phyloP scores from a whole-genome alignment of 495 filamentous ascomycete species.

The Evansstolkia leycettana region DNA sequence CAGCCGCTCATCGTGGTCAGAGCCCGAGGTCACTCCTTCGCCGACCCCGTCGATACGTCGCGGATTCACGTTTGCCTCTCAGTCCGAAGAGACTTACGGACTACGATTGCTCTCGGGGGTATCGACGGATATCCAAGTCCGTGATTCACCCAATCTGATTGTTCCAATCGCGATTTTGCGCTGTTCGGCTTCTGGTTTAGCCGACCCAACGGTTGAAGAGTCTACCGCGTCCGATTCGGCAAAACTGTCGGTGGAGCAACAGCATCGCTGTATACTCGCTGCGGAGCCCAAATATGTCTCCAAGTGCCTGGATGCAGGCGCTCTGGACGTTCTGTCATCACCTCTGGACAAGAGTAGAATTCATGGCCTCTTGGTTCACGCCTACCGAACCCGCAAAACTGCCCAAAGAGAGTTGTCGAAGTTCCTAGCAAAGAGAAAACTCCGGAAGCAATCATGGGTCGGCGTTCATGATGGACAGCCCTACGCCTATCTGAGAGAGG shows the following conservation, averaged over 20 bases:
- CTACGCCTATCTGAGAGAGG: constrained; percentile 80
- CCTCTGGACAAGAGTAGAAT: constrained; percentile 60
- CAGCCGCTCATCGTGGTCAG: constrained; percentile 23
- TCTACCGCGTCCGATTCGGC: background rate
- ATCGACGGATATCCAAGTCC: constrained; percentile 55
- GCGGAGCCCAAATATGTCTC: constrained; percentile 38
- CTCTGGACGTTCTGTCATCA: constrained; percentile 69
- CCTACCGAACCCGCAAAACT: constrained; percentile 65
- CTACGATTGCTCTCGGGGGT: constrained; percentile 56
- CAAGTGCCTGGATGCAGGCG: constrained; percentile 71
- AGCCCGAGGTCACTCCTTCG: constrained; percentile 15
- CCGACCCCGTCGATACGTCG: constrained; percentile 25
- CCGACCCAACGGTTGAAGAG: constrained; percentile 3
- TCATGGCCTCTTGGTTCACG: constrained; percentile 65
- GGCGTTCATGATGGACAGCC: constrained; percentile 75
- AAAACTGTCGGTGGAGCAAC: constrained; percentile 23
- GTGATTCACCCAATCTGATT: constrained; percentile 59
- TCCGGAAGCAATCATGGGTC: constrained; percentile 83
- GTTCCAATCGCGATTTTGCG: constrained; percentile 61
- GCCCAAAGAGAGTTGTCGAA: constrained; percentile 55
- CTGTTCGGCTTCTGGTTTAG: constrained; percentile 16
- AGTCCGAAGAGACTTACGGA: constrained; percentile 51
- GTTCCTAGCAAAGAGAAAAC: constrained; percentile 49
- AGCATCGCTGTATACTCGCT: constrained; percentile 19
- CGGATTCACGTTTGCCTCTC: constrained; percentile 32